A percentile compares a stretch with the other conserved stretches of the same genome.
Conservation (phyloP, 768 basidiomycete species). For the Dioszegia crocea region DNA sequence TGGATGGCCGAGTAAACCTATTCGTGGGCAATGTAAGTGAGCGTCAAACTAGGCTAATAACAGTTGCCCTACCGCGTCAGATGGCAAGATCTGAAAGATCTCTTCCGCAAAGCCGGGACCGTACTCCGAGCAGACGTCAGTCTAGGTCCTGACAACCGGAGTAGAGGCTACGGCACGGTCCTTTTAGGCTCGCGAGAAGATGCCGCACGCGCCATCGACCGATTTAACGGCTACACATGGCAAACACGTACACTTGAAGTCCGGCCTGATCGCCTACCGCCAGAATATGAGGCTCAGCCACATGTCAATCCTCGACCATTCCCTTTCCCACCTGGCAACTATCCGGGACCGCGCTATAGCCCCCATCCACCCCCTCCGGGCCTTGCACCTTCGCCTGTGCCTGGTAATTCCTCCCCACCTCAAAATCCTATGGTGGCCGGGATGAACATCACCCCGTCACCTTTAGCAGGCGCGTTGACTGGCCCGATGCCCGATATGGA, state of each 20-base stretch:
- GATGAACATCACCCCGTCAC: too few relatives aligned
- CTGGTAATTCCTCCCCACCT: too few relatives aligned
- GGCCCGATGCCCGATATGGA: too few relatives aligned
- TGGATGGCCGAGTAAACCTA: constrained; percentile 86
- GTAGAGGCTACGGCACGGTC: constrained; percentile 88
- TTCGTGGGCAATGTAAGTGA: constrained; percentile 87
- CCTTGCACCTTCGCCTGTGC: too few relatives aligned
- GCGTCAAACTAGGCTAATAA: background rate
- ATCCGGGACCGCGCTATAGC: background rate
- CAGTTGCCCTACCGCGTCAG: constrained; percentile 93
- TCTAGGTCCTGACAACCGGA: constrained; percentile 81
- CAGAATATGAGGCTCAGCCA: constrained; percentile 57
- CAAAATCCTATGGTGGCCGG: too few relatives aligned
- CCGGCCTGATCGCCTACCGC: constrained; percentile 74
- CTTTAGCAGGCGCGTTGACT: too few relatives aligned
- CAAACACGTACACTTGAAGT: constrained; percentile 89
- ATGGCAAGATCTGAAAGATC: constrained; percentile 98
- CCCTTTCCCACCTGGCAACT: too few relatives aligned
- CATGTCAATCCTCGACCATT: constrained; percentile 1
- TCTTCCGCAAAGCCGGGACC: constrained; percentile 91
- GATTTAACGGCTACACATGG: constrained; percentile 97
- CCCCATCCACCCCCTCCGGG: constrained; percentile 10
- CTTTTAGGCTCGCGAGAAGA: constrained; percentile 91
- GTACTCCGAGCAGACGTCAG: constrained; percentile 74
- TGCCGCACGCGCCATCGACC: constrained; percentile 87